Evolutionary conservation across 2,329 filamentous ascomycete species (phyloP).

Genomic region (Aspergillus candidus): DNA sequence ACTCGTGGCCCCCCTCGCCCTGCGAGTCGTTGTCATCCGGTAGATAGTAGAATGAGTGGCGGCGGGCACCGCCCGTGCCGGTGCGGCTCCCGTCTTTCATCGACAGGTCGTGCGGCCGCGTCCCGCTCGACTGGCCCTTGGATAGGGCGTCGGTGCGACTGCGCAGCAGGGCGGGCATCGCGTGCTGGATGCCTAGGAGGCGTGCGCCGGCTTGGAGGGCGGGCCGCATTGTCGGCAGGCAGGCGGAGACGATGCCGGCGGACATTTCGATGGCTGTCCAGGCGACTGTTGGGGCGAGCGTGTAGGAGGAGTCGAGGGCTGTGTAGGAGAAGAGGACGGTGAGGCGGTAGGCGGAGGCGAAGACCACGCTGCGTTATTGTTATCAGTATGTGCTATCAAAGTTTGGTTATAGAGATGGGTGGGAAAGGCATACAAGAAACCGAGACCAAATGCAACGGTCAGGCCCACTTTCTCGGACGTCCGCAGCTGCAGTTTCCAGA

Average conservation of each 20-base stretch:
- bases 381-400: background rate
- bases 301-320: conserved; percentile 19
- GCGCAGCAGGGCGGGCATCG: conserved; percentile 11
- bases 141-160: conserved; percentile 4
- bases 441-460: conserved; percentile 18
- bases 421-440: conserved; percentile 16
- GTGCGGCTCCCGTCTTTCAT: background rate
- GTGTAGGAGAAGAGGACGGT: conserved; percentile 22
- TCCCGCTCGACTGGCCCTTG: conserved; percentile 2
- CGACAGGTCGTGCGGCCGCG: background rate
- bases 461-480: conserved; percentile 17
- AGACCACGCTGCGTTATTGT: conserved; percentile 17
- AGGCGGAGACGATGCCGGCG: conserved; percentile 24
- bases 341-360: conserved; percentile 23
- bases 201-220: conserved; percentile 18
- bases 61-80: conserved; percentile 1
- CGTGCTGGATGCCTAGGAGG: conserved; percentile 12
- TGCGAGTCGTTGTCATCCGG: conserved; percentile 10
- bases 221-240: conserved; percentile 21
- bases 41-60: conserved; percentile 16
- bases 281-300: conserved; percentile 22
- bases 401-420: background rate
- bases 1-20: conserved; percentile 1
- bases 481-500: conserved; percentile 24
- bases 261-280: conserved; percentile 28